Conservation (phyloP, 2,329 filamentous ascomycete genomes). For the Phyllosticta paracitricarpa region DNA sequence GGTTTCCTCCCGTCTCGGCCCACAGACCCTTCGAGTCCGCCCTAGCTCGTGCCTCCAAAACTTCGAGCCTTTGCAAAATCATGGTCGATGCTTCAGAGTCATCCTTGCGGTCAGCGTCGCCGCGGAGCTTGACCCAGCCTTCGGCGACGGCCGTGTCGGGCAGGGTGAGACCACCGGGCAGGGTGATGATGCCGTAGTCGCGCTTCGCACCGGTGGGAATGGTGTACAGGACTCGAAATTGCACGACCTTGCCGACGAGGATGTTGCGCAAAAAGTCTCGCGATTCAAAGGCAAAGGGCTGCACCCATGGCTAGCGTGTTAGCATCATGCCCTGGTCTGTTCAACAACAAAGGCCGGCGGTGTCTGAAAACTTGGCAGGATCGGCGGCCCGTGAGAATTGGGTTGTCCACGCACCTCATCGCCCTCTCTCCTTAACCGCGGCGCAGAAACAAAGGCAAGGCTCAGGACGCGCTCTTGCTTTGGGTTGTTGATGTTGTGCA, state of each 20-base stretch:
- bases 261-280: slow-evolving; percentile 83
- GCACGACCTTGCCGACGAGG: slow-evolving; percentile 74
- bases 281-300: slow-evolving; percentile 82
- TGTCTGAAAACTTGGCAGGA: not conserved
- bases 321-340: not conserved
- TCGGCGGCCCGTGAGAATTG: not conserved
- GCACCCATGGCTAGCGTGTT: not conserved
- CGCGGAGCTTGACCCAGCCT: slow-evolving; percentile 86
- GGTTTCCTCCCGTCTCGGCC: slow-evolving; percentile 53
- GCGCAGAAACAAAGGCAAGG: slow-evolving; percentile 84
- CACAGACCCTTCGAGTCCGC: slow-evolving; percentile 73
- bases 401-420: slow-evolving; percentile 53
- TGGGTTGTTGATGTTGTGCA: slow-evolving; percentile 72
- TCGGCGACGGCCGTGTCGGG: slow-evolving; percentile 78
- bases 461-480: slow-evolving; percentile 77
- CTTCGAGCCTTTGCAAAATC: slow-evolving; percentile 67
- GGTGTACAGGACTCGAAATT: slow-evolving; percentile 78
- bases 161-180: slow-evolving; percentile 49
- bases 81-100: slow-evolving; percentile 64
- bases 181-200: slow-evolving; percentile 74
- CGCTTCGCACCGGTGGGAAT: slow-evolving; percentile 67
- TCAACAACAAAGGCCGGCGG: not conserved
- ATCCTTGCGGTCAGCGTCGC: slow-evolving; percentile 87
- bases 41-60: slow-evolving; percentile 68
- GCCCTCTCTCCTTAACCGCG: slow-evolving; percentile 75